Evolutionary conservation across 768 basidiomycete genomes (phyloP), one percentile per base, ranked within the genome.

Genomic region (Cystofilobasidium capitatum): DNA sequence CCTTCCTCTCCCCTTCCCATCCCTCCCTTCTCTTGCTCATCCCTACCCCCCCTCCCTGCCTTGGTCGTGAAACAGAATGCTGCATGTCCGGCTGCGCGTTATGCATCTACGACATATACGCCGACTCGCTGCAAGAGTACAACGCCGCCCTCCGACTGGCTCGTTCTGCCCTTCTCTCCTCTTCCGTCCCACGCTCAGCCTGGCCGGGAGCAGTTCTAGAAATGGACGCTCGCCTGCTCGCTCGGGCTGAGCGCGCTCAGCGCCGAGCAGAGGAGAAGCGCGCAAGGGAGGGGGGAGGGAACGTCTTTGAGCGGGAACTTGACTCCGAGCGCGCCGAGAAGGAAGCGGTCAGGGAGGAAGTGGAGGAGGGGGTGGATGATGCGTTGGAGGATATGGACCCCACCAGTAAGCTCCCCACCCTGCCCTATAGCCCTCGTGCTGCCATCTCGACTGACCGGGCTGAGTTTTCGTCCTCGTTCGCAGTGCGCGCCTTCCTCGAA

Each of bases 51-150:
- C n/a, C n/a, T n/a, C 17, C 16, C 22, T 9, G 33, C 17, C 58
- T 20, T 44, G n/a, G 24, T 6, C 13, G n/a, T n/a, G n/a, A n/a
- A n/a, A n/a, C 71, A 91, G 91, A 91, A 77, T 92, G 91, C 76
- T 94, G 91, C 79, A 93, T 93, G 91, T 91, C 89, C 2, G 89
- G 89, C 36, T 94, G 91, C 73, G 88, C 90, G 0, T 77, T 92
- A n/a, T 93, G 91, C 75, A 87, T 93, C 10, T 89, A 93, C 77
- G 89, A 91, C 72, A 76, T 91, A 31, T 90, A 91, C 77, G 85
- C 88, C 69, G 89, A 91, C 58, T 82, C 86, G 0, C 75, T 89
- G 2, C 79, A 79, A 29, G 79, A 78, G 16, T 91, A 91, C 78
- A 81, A 82, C 31, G 80, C 82, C 16, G 80, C 84, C 5, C 70